These are phyloP conservation scores for Irpex rosettiformis DNA, from an alignment of 1,284 basidiomycete genomes.

Conservation along the genomic window DNA sequence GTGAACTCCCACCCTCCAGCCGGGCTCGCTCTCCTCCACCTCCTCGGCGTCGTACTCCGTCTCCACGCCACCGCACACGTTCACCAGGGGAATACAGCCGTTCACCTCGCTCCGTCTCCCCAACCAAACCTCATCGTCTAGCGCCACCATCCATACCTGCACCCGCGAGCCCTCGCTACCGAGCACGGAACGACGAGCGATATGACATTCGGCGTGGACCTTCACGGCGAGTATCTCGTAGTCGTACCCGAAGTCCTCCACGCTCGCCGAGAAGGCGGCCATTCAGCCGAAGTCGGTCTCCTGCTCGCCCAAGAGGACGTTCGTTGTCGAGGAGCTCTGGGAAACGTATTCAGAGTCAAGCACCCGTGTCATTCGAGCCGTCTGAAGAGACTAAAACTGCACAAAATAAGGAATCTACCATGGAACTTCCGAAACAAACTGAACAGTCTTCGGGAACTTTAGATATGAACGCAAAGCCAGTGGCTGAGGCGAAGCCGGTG, in stretches of 20 bases:
- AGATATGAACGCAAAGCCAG: neutral
- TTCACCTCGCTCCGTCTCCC: constrained; percentile 5
- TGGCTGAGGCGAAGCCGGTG: neutral
- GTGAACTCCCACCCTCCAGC: constrained; percentile 2
- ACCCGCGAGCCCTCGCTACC: constrained; percentile 16
- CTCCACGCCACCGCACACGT: constrained; percentile 14
- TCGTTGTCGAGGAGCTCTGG: neutral
- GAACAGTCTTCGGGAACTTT: neutral
- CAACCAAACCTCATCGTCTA: constrained; percentile 7
- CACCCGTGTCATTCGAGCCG: neutral
- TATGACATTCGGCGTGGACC: constrained; percentile 10
- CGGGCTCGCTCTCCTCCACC: constrained; percentile 21
- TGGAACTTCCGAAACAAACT: neutral
- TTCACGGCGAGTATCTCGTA: constrained; percentile 6
- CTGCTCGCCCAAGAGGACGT: neutral
- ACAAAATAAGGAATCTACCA: neutral
- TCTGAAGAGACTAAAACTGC: neutral
- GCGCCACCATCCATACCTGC: constrained; percentile 10
- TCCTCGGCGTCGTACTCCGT: constrained; percentile 20
- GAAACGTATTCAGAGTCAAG: constrained; percentile 1
- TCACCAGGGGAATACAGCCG: constrained; percentile 6
- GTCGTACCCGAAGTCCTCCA: constrained; percentile 10
- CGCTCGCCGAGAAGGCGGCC: constrained; percentile 7
- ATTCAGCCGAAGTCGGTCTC: constrained; percentile 12
- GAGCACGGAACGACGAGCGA: constrained; percentile 14